Conservation (phyloP, 1,284 basidiomycete genomes). For the Ustilago esculenta region DNA sequence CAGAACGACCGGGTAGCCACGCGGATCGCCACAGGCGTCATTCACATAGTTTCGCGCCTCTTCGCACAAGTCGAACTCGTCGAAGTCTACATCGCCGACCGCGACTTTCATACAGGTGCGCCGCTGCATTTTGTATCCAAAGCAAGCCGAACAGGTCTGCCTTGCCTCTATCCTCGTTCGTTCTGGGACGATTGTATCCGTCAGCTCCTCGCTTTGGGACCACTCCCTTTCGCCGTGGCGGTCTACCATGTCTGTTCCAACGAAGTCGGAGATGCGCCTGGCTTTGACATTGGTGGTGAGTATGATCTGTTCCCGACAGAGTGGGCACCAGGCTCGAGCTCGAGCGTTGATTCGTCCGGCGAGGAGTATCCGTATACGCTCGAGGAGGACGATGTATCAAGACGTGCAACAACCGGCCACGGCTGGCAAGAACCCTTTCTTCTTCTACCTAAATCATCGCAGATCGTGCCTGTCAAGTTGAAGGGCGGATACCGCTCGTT, state of each 20-base stretch:
- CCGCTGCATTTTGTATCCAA: slow-evolving; percentile 33
- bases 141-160: slow-evolving; percentile 32
- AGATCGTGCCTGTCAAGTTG: slow-evolving; percentile 29
- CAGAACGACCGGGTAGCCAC: slow-evolving; percentile 34
- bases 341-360: slow-evolving; percentile 10
- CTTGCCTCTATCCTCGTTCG: slow-evolving; percentile 36
- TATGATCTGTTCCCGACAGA: slow-evolving; percentile 26
- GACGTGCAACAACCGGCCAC: slow-evolving; percentile 31
- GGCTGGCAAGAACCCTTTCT: slow-evolving; percentile 43
- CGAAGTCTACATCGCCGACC: slow-evolving; percentile 31
- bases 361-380: slow-evolving; percentile 23
- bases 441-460: slow-evolving; percentile 22
- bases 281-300: slow-evolving; percentile 35
- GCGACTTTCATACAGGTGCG: slow-evolving; percentile 26
- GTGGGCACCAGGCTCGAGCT: neutral
- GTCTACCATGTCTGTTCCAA: slow-evolving; percentile 35
- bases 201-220: slow-evolving; percentile 6
- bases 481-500: slow-evolving; percentile 30
- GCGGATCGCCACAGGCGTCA: slow-evolving; percentile 15
- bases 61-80: slow-evolving; percentile 23
- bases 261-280: slow-evolving; percentile 30
- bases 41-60: slow-evolving; percentile 13
- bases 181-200: slow-evolving; percentile 28
- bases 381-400: slow-evolving; percentile 23
- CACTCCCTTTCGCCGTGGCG: slow-evolving; percentile 35